Evolutionary conservation across 768 basidiomycete genomes (phyloP).

Genomic region (Tubosaeta sp.): DNA sequence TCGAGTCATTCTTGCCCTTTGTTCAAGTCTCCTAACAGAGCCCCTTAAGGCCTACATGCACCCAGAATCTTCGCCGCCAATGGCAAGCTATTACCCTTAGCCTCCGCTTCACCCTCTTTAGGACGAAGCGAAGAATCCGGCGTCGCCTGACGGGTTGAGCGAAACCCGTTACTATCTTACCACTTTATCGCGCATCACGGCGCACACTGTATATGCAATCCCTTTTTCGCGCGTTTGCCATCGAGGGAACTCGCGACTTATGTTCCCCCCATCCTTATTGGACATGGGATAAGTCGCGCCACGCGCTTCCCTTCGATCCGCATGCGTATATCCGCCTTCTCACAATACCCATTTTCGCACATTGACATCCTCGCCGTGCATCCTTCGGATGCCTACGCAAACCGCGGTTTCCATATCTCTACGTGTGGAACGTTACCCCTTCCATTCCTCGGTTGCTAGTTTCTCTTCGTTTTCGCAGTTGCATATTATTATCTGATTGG

Average conservation of each 20-base stretch:
- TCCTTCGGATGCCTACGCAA: conserved; percentile 18
- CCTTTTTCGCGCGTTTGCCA: conserved; percentile 20
- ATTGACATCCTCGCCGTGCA: conserved; percentile 8
- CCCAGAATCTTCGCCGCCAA: conserved; percentile 47
- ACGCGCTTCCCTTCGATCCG: conserved; percentile 20
- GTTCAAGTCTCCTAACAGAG: conserved; percentile 1
- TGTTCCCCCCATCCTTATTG: conserved; percentile 16
- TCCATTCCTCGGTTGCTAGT: conserved; percentile 5
- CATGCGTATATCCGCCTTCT: conserved; percentile 18
- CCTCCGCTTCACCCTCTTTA: conserved; percentile 55
- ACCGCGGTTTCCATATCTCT: conserved; percentile 9
- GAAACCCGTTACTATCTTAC: conserved; percentile 1
- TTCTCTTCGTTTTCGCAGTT: conserved; percentile 16
- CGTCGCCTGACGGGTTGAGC: conserved; percentile 28
- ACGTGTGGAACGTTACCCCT: conserved; percentile 1
- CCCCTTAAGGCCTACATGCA: conserved; percentile 50
- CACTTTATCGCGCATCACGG: conserved; percentile 9
- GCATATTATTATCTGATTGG: conserved; percentile 28
- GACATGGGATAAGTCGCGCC: conserved; percentile 23
- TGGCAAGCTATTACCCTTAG: conserved; percentile 60
- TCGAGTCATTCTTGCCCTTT: not conserved
- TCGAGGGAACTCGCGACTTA: conserved; percentile 21
- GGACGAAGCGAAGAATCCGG: conserved; percentile 39
- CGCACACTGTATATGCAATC: conserved; percentile 23
- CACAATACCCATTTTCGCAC: conserved; percentile 7